A percentile compares a stretch with the other conserved stretches of the same genome.
Evolutionary conservation across 2,329 filamentous ascomycete species (phyloP).

Genomic region (Corniculantispora saksenae): DNA sequence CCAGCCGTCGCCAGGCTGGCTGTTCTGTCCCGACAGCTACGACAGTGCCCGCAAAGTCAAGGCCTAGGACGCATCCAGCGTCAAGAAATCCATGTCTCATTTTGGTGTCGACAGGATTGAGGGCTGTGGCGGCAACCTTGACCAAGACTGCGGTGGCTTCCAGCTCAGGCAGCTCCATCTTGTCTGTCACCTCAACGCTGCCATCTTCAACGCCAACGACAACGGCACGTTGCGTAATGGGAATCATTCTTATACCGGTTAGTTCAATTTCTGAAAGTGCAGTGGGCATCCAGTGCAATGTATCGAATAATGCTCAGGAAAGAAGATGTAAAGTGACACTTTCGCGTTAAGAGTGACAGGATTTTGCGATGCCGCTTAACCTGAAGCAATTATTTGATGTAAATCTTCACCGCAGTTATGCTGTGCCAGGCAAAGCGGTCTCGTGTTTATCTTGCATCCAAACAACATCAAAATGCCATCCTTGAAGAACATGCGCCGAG

Average conservation of each 20-base stretch:
- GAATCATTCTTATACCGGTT: background rate
- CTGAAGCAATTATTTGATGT: too few species aligned
- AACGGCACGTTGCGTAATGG: conserved; percentile 16
- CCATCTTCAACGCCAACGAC: conserved; percentile 11
- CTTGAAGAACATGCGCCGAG: too few species aligned
- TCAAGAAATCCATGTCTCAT: conserved; percentile 29
- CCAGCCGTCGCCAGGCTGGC: conserved; percentile 16
- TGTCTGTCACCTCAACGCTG: conserved; percentile 11
- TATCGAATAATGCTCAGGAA: too few species aligned
- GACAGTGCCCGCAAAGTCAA: conserved; percentile 37
- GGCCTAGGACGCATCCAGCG: conserved; percentile 33
- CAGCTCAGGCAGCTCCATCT: conserved; percentile 7
- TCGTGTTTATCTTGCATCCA: too few species aligned
- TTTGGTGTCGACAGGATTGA: conserved; percentile 41
- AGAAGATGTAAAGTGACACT: too few species aligned
- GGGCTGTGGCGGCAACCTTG: conserved; percentile 31
- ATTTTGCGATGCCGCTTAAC: too few species aligned
- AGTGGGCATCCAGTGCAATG: too few species aligned
- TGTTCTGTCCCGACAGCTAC: conserved; percentile 27
- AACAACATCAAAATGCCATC: too few species aligned
- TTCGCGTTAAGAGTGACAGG: too few species aligned
- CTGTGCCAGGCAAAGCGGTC: too few species aligned
- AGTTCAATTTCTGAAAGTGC: too few species aligned
- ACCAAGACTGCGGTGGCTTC: conserved; percentile 26
- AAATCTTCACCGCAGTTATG: too few species aligned